phyloP scores from a whole-genome alignment of 2,329 filamentous ascomycete species.

The Fonsecaea erecta region DNA sequence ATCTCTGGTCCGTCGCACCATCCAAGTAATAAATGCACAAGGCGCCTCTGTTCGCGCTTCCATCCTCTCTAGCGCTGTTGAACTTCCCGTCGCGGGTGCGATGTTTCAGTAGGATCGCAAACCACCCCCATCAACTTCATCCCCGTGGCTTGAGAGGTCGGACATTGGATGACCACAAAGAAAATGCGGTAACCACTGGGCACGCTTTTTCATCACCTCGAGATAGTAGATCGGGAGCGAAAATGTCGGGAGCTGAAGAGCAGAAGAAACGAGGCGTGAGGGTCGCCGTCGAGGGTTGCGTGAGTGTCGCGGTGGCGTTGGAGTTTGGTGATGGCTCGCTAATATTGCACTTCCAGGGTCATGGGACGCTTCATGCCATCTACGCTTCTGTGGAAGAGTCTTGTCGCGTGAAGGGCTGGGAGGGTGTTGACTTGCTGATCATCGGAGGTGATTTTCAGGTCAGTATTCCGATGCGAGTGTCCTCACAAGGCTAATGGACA shows the following conservation, averaged over 20 bases:
- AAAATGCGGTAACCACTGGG: conserved; percentile 1
- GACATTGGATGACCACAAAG: background rate
- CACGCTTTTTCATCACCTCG: background rate
- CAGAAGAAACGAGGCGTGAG: conserved; percentile 54
- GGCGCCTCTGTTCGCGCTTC: background rate
- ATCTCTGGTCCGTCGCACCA: background rate
- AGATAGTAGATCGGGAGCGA: background rate
- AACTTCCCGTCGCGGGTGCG: background rate
- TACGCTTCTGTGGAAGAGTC: conserved; percentile 76
- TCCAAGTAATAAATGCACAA: conserved; percentile 8
- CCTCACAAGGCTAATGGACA: conserved; percentile 22
- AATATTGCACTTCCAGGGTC: conserved; percentile 64
- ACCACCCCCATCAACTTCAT: background rate
- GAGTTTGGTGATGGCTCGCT: conserved; percentile 7
- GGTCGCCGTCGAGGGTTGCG: conserved; percentile 85
- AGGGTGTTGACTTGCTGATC: conserved; percentile 83
- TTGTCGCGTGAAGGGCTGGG: conserved; percentile 74
- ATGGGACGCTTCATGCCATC: conserved; percentile 89
- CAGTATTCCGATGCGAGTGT: conserved; percentile 34
- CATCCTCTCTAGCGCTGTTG: background rate
- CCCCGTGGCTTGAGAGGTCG: background rate
- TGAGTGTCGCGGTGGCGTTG: conserved; percentile 52
- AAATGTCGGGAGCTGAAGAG: conserved; percentile 6
- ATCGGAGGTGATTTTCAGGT: conserved; percentile 97
- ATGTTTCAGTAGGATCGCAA: background rate